These are phyloP conservation scores for Phyllosticta citrichinensis DNA, from an alignment of 2,329 filamentous ascomycete species.

Conservation along the genomic window DNA sequence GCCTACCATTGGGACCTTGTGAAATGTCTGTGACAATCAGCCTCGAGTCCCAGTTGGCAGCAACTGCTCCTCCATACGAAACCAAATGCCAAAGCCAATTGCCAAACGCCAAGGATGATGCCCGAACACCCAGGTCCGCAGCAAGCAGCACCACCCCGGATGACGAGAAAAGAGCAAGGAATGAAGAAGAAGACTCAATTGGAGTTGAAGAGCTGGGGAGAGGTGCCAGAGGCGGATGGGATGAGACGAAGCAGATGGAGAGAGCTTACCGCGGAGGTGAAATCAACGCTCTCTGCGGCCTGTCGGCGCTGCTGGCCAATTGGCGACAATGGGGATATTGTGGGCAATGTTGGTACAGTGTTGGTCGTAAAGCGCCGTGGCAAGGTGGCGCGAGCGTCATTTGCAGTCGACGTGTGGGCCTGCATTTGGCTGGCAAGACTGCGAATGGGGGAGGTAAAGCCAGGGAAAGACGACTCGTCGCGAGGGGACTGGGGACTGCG, in stretches of 20 bases:
- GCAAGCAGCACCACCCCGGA: background rate
- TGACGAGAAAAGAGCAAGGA: background rate
- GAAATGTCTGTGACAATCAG: conserved; percentile 44
- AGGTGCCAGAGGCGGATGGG: background rate
- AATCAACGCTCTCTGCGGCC: conserved; percentile 43
- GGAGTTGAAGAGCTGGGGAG: background rate
- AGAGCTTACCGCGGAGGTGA: conserved; percentile 42
- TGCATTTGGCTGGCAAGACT: conserved; percentile 54
- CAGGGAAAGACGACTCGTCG: conserved; percentile 62
- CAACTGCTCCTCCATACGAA: background rate
- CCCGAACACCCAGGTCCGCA: background rate
- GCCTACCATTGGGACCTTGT: conserved; percentile 70
- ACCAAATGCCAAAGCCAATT: background rate
- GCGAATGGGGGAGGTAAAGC: conserved; percentile 61
- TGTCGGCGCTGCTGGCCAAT: conserved; percentile 46
- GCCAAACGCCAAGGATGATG: background rate
- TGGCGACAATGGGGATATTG: conserved; percentile 54
- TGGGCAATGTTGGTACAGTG: conserved; percentile 69
- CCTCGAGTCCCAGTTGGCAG: background rate
- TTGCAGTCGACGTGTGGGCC: conserved; percentile 43
- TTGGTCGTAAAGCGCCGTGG: conserved; percentile 89
- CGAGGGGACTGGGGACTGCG: conserved; percentile 66
- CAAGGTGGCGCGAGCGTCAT: conserved; percentile 66
- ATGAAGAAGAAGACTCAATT: background rate
- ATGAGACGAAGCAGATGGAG: background rate